Percentiles rank a stretch among this genome's conserved stretches.
phyloP scores from a whole-genome alignment of 768 basidiomycete species.

The Podaxis rugospora region DNA sequence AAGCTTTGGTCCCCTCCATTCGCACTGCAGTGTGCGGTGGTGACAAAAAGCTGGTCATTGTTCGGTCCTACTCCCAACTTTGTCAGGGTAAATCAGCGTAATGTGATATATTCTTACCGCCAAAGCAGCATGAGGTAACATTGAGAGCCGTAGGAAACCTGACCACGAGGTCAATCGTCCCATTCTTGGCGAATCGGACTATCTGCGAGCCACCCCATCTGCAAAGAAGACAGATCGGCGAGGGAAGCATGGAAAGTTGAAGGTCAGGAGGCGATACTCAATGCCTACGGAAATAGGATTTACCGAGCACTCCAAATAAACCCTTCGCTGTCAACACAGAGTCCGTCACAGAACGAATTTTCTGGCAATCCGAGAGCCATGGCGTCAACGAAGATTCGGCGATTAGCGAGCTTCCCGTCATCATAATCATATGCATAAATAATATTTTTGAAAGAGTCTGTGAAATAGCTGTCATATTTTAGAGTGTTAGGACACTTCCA shows the following conservation, averaged over 20 bases:
- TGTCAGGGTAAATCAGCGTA: background rate
- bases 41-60: constrained; percentile 61
- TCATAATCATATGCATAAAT: constrained; percentile 69
- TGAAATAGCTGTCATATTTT: constrained; percentile 53
- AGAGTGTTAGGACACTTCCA: constrained; percentile 1
- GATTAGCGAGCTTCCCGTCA: constrained; percentile 51
- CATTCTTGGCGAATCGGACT: constrained; percentile 50
- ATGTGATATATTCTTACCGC: constrained; percentile 35
- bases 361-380: constrained; percentile 46
- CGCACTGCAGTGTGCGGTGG: constrained; percentile 58
- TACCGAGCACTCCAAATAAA: constrained; percentile 62
- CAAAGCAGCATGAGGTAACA: constrained; percentile 67
- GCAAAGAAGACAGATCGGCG: constrained; percentile 5
- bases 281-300: background rate
- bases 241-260: constrained; percentile 2
- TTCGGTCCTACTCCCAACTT: constrained; percentile 39
- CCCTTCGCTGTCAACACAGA: constrained; percentile 61
- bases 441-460: constrained; percentile 59
- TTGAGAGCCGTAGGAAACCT: constrained; percentile 58
- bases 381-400: constrained; percentile 55
- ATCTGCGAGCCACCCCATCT: constrained; percentile 67
- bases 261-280: constrained; percentile 7
- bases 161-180: constrained; percentile 51
- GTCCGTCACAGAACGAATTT: constrained; percentile 56
- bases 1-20: constrained; percentile 46